Evolutionary conservation across 2,329 filamentous ascomycete genomes (phyloP), one percentile per base, ranked within the genome.

Genomic region (Chrysosporium queenslandicum): DNA sequence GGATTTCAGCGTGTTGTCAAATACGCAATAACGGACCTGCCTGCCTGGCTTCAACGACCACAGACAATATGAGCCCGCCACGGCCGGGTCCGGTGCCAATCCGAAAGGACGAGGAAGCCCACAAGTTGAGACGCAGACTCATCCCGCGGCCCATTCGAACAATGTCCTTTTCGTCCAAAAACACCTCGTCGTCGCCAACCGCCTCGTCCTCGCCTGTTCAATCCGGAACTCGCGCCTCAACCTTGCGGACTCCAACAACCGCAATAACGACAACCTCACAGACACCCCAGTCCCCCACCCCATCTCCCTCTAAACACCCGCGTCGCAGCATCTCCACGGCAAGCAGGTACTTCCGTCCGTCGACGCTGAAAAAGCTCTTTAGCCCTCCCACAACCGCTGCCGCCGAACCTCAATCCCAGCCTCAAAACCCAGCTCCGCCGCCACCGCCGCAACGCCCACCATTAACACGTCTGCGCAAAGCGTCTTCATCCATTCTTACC

Each of bases 291-390:
- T 32, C 47, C 2, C 16, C 25, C 7, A 32, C 36, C n/a, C 6
- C 14, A 40, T 34, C 37, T 32, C 46, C 36, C 25, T 29, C 46
- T 20, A 50, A 50, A 41, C 27, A 21, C 27, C 32, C 3, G 11
- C 32, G 20, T 2, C 32, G n/a, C 46, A n/a, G n/a, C n/a, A 29
- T 18, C 46, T 39, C 32, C 23, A 29, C 29, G 21, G n/a, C 32
- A 37, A 27, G 46, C 47, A 50, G 5, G 42, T 41, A 42, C 39
- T 51, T 51, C 39, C 49, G 49, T 9, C 49, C 49, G 11, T 51
- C 49, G 1, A n/a, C 49, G 1, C 49, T 51, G 3, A 51, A 51
- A 21, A 16, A 18, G 7, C 49, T 51, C 39, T 51, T 51, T 14
- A 37, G 37, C n/a, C n/a, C n/a, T 3, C 49, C 49, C 27, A 34